These are phyloP conservation scores for Przewalskia tangutica DNA, from an alignment of 257 asterid species.

Conservation along the genomic window DNA sequence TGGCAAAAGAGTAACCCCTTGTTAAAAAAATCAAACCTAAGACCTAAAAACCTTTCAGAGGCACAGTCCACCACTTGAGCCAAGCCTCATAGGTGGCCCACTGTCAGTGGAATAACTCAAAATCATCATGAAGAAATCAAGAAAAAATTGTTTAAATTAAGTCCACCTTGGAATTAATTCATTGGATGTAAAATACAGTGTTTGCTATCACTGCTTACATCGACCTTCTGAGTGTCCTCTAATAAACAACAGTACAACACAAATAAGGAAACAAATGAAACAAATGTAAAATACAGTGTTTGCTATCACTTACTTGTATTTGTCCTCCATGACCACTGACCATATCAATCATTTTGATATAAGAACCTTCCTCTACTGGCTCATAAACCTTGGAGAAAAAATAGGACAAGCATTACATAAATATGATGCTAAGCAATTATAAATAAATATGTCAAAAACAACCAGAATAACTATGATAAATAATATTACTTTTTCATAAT, in stretches of 20 bases:
- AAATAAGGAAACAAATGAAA: not conserved
- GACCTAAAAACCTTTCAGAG: not conserved
- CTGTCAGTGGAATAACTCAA: not conserved
- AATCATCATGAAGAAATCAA: not conserved
- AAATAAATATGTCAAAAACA: constrained; percentile 1
- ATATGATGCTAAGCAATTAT: constrained; percentile 5
- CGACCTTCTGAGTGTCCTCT: not conserved
- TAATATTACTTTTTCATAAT: constrained; percentile 75
- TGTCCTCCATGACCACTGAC: constrained; percentile 98
- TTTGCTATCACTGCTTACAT: not conserved
- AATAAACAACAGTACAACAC: not conserved
- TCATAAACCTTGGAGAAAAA: constrained; percentile 64
- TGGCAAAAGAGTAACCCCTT: not conserved
- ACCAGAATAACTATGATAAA: constrained; percentile 16
- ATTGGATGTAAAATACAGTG: not conserved
- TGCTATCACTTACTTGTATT: constrained; percentile 69
- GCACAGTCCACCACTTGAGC: not conserved
- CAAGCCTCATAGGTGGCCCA: not conserved
- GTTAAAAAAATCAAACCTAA: not conserved
- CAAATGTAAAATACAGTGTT: too few relatives aligned
- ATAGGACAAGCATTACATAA: not conserved
- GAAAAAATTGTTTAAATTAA: not conserved
- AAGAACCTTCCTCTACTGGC: constrained; percentile 98
- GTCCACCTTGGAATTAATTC: not conserved
- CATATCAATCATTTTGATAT: constrained; percentile 96